phyloP scores from a whole-genome alignment of 2,329 filamentous ascomycete species.

The Aotearoamyces nothofagi region DNA sequence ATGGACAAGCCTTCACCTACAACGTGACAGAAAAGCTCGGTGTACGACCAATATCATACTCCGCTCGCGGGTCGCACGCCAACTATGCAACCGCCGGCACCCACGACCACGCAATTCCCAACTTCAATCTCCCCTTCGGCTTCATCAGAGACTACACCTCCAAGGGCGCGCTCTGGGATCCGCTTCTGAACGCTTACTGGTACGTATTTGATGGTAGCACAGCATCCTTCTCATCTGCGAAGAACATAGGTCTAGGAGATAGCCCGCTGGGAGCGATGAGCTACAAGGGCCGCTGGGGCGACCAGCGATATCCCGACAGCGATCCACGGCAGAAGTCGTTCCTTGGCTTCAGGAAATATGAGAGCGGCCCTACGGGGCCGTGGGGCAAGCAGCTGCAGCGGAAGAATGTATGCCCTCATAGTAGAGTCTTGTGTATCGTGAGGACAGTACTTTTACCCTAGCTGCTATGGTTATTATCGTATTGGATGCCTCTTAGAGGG shows the following conservation, averaged over 20 bases:
- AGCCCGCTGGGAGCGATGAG: slow-evolving; percentile 37
- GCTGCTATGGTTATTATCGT: too few relatives aligned
- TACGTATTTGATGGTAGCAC: slow-evolving; percentile 33
- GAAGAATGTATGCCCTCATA: slow-evolving; percentile 37
- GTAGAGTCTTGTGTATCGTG: slow-evolving; percentile 16
- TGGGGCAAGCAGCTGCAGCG: slow-evolving; percentile 41
- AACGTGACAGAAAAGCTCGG: slow-evolving; percentile 34
- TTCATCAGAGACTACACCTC: slow-evolving; percentile 39
- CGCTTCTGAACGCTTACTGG: slow-evolving; percentile 34
- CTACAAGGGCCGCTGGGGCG: slow-evolving; percentile 46
- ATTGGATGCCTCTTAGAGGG: too few relatives aligned
- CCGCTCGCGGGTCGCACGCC: slow-evolving; percentile 45
- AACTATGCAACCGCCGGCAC: slow-evolving; percentile 43
- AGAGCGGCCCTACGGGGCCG: slow-evolving; percentile 44
- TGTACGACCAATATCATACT: slow-evolving; percentile 38
- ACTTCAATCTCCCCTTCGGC: slow-evolving; percentile 36
- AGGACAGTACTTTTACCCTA: slow-evolving; percentile 8
- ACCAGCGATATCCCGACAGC: slow-evolving; percentile 37
- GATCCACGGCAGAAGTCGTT: slow-evolving; percentile 26
- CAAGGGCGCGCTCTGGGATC: slow-evolving; percentile 43
- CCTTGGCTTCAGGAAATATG: slow-evolving; percentile 33
- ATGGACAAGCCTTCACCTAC: slow-evolving; percentile 49
- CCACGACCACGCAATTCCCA: slow-evolving; percentile 49
- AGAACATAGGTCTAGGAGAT: slow-evolving; percentile 6
- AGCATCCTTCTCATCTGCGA: slow-evolving; percentile 7